Conservation (phyloP, 768 basidiomycete genomes). For the Collybiopsis luxurians region DNA sequence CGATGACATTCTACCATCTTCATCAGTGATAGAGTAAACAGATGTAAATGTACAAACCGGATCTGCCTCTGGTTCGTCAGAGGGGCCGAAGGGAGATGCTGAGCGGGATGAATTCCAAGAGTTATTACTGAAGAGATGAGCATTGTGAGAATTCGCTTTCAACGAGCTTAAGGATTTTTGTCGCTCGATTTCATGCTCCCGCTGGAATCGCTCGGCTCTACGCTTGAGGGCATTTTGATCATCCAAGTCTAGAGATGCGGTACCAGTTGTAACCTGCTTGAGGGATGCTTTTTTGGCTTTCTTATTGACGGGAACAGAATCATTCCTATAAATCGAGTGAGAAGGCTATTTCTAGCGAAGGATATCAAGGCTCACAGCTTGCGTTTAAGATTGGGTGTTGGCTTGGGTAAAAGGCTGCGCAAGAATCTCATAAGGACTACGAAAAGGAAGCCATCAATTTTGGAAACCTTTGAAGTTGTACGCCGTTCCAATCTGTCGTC, state of each 20-base stretch:
- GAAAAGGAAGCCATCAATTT: conserved; percentile 6
- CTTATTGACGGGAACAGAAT: conserved; percentile 39
- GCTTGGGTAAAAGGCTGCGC: conserved; percentile 60
- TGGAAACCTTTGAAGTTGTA: conserved; percentile 80
- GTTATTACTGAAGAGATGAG: conserved; percentile 52
- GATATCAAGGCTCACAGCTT: conserved; percentile 62
- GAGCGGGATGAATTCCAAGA: conserved; percentile 41
- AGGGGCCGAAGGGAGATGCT: conserved; percentile 44
- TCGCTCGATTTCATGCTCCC: conserved; percentile 85
- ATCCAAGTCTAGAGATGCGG: conserved; percentile 48
- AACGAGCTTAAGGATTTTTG: conserved; percentile 48
- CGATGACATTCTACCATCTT: conserved; percentile 78
- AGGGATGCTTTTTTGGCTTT: conserved; percentile 63
- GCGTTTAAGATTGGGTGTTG: conserved; percentile 58
- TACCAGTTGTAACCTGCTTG: conserved; percentile 34
- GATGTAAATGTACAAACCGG: conserved; percentile 45
- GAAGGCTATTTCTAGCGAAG: too few relatives aligned
- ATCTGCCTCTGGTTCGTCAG: conserved; percentile 71
- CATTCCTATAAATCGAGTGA: conserved; percentile 29
- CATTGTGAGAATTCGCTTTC: conserved; percentile 46
- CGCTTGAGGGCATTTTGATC: conserved; percentile 71
- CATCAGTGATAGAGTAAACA: background rate
- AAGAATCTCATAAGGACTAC: conserved; percentile 16
- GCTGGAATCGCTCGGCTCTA: conserved; percentile 86
- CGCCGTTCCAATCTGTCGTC: conserved; percentile 91